phyloP scores from a whole-genome alignment of 1,284 basidiomycete genomes.

The Xerocomus amazonicus region DNA sequence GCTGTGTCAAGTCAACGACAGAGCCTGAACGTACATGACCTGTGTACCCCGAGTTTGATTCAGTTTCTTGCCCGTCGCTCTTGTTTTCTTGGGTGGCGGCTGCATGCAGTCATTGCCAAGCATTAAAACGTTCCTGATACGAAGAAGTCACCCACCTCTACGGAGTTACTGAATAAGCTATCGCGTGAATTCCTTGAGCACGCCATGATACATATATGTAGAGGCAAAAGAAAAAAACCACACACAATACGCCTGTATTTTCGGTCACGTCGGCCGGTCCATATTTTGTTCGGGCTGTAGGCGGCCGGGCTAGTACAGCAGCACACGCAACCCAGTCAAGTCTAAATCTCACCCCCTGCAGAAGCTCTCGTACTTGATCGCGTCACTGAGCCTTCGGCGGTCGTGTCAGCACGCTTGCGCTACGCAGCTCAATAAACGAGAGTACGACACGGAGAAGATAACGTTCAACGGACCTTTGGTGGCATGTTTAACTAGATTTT shows the following conservation, averaged over 20 bases:
- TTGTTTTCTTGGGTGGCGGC: slow-evolving; percentile 38
- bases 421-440: slow-evolving; percentile 14
- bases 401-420: slow-evolving; percentile 39
- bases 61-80: slow-evolving; percentile 27
- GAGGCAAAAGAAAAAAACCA: slow-evolving; percentile 11
- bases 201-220: not conserved
- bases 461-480: slow-evolving; percentile 37
- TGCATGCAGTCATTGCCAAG: slow-evolving; percentile 4
- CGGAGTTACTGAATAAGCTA: slow-evolving; percentile 8
- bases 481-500: slow-evolving; percentile 27
- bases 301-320: slow-evolving; percentile 1
- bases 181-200: slow-evolving; percentile 5
- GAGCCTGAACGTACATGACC: slow-evolving; percentile 13
- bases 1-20: not conserved
- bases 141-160: slow-evolving; percentile 22
- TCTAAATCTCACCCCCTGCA: slow-evolving; percentile 27
- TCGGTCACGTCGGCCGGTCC: slow-evolving; percentile 4
- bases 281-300: slow-evolving; percentile 19
- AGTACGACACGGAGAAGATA: not conserved
- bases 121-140: not conserved
- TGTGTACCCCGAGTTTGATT: slow-evolving; percentile 20
- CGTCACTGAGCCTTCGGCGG: slow-evolving; percentile 31
- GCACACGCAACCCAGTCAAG: slow-evolving; percentile 3
- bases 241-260: slow-evolving; percentile 21
- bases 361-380: slow-evolving; percentile 50